Evolutionary conservation across 139 green algal genomes (phyloP), one percentile per base, ranked within the genome.

Genomic region (Chlorella ohadii): DNA sequence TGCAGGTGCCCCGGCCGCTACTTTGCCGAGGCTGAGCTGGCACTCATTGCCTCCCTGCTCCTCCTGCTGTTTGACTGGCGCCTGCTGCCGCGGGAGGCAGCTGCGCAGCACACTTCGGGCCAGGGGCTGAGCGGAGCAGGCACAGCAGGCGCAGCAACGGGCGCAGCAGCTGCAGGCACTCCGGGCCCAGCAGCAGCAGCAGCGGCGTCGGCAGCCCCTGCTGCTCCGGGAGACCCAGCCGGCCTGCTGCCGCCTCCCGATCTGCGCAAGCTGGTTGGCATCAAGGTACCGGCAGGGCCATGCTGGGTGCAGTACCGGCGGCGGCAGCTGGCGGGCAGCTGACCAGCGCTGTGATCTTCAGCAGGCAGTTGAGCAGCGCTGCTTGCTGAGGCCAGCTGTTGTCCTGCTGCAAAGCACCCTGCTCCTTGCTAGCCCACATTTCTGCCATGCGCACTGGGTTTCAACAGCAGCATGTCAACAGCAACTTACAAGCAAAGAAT

Each of bases 11-110:
- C 93, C 12, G 93, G 94, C 3, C 81, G 92, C 22, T 93, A 89
- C 71, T 94, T 97, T 84, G 94, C 93, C 22, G 93, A 97, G 73
- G 87, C 92, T 68, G 93, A 97, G 86, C 44, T 97, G 9, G 88
- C 81, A 0, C 86, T 96, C 28, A 19, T 94, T 36, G 64, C 90
- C 11, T 87, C 89, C 47, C 83, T 95, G 11, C 36, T 94, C 22
- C 84, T 96, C 57, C 56, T 81, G 19, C 55, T 61, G n/a, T 87
- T 70, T 36, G 56, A 85, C 13, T 77, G 74, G 47, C 56, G 75
- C 68, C 68, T 89, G 81, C 57, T 88, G 74, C 57, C 55, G 38
- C 19, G 39, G 0, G 59, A 34, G 31, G 44, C 0, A 39, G 64
- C 23, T n/a, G 16, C 59, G n/a, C 16, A 47, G 51, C 51, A 36